These are phyloP conservation scores for Bruguiera sexangula DNA, from an alignment of 345 rosid genomes.

Conservation along the genomic window DNA sequence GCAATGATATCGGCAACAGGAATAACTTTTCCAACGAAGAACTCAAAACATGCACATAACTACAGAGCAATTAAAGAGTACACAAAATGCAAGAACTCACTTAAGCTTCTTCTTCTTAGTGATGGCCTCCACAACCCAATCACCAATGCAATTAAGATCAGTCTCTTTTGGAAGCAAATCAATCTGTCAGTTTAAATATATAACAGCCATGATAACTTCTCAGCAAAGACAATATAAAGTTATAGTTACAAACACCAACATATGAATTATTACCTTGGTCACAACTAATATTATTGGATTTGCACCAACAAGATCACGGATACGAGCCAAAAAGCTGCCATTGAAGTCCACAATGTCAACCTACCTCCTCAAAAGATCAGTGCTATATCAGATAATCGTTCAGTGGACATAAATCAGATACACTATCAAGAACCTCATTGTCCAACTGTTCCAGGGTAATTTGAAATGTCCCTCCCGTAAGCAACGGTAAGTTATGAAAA, in stretches of 20 bases:
- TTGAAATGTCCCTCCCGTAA: neutral
- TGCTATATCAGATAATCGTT: neutral
- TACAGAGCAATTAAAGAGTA: neutral
- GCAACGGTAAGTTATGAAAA: neutral
- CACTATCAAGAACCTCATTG: constrained; percentile 3
- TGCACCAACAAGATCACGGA: constrained; percentile 87
- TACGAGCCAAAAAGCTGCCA: constrained; percentile 88
- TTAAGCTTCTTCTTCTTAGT: constrained; percentile 83
- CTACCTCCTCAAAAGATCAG: constrained; percentile 31
- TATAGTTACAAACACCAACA: constrained; percentile 6
- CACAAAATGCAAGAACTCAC: constrained; percentile 38
- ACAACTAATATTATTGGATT: constrained; percentile 87
- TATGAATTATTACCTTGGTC: constrained; percentile 57
- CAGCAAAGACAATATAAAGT: neutral
- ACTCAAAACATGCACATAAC: neutral
- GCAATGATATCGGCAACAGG: constrained; percentile 6
- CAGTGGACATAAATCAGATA: neutral
- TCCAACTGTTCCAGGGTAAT: neutral
- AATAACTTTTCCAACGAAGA: neutral
- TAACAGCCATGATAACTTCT: constrained; percentile 7
- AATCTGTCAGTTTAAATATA: constrained; percentile 39
- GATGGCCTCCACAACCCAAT: constrained; percentile 91
- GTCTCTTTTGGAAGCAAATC: constrained; percentile 96
- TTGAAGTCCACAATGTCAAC: constrained; percentile 95
- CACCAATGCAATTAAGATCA: constrained; percentile 87